Base-by-base conservation (phyloP, 1,139 yeast species). In the Lodderomyces metapsilosis region DNA sequence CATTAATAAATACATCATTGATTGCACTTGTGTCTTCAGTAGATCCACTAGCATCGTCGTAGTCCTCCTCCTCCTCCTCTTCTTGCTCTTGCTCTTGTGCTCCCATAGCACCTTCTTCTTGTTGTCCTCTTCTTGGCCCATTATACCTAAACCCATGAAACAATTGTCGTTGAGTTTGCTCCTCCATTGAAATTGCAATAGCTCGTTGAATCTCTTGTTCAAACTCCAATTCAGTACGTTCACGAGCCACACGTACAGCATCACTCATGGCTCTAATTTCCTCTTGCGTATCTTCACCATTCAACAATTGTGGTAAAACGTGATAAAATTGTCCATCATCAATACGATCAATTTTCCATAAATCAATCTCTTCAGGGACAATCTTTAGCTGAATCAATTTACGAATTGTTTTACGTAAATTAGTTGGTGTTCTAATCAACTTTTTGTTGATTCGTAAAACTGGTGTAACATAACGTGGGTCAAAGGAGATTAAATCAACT, bases 401-500 rank as follows among this genome's bases (percentile, higher is more conserved):
- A 17, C 48, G 40, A 22, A 71, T 63, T 3, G 63, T 56, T 13
- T 50, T 52, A 4, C 50, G 46, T 23, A 71, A 52, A 15, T 60
- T 60, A 6, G 43, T 45, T 10, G 63, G 62, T 25, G 61, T 57
- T 32, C 53, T 57, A 15, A 70, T 59, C 27, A 70, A 47, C 4
- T 57, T 43, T 15, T 64, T 55, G 48, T 71, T 71, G 30, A 70
- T 60, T 31, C 76, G 52, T 12, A 71, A 54, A 6, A 68, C 63
- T 0, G 76, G 76, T 3, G 46, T 39, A 1, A 60, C 48, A 44
- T 62, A 69, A 31, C 76, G 48, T 5, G 73, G 68, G 51, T 71
- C 76, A 51, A 64, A 71, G 5, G 75, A 68, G 15, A 71, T 48
- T 27, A 69, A 50, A 45, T 71, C 77, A 12, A 63, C 55, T 40